These are phyloP conservation scores for Candida neerlandica DNA, from an alignment of 1,139 yeast genomes.

Conservation along the genomic window DNA sequence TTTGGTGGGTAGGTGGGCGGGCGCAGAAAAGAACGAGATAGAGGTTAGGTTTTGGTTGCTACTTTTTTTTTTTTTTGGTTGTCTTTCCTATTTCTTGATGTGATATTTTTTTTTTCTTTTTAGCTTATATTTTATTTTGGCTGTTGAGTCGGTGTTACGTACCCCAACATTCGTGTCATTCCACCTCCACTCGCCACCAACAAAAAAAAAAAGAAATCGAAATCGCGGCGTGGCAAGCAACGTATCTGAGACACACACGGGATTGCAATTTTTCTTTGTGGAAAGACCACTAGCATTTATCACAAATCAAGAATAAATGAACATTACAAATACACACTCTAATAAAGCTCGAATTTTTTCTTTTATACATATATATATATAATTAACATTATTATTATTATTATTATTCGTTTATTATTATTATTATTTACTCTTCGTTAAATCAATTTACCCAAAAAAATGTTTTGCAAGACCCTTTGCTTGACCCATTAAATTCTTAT, in stretches of 20 bases:
- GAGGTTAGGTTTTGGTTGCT: slow-evolving; percentile 2
- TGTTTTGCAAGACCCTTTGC: slow-evolving; percentile 45
- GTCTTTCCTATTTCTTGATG: background rate
- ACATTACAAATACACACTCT: no score
- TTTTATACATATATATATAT: background rate
- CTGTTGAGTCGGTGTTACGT: background rate
- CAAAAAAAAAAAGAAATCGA: background rate
- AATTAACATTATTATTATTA: background rate
- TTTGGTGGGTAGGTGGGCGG: background rate
- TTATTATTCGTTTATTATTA: background rate
- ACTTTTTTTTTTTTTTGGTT: background rate
- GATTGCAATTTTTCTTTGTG: no score
- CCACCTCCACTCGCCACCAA: background rate
- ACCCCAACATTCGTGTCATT: background rate
- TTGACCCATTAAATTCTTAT: slow-evolving; percentile 35
- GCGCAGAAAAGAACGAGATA: background rate
- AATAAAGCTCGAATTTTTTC: background rate
- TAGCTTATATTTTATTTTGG: background rate
- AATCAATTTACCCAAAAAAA: slow-evolving; percentile 26
- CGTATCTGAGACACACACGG: no score
- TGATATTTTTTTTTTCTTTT: background rate
- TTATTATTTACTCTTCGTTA: background rate
- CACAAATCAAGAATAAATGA: no score
- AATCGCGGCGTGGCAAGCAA: background rate
- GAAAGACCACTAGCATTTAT: no score